Percentiles rank a stretch among this genome's conserved stretches.
These are phyloP conservation scores for Colletotrichum magnum DNA, from an alignment of 2,329 filamentous ascomycete genomes.

Conservation along the genomic window DNA sequence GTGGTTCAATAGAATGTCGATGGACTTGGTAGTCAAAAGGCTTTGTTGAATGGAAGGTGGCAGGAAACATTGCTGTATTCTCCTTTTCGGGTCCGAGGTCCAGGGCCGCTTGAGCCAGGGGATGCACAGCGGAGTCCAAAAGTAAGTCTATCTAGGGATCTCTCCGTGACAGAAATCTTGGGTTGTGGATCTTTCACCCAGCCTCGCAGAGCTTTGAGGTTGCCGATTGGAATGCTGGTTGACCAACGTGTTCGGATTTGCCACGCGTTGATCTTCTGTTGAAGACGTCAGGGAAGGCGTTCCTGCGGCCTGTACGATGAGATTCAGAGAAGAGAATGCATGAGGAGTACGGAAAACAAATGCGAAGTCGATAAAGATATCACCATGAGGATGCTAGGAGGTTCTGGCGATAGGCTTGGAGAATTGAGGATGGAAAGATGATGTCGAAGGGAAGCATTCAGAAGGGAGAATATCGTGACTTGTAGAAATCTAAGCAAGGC, in stretches of 20 bases:
- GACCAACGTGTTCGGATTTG: conserved; percentile 25
- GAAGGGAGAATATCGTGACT: no score
- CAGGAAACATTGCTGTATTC: conserved; percentile 33
- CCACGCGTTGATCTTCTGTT: conserved; percentile 29
- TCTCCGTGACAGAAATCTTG: background rate
- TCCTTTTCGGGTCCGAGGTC: background rate
- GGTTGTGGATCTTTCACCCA: background rate
- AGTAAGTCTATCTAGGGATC: background rate
- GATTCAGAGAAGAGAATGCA: background rate
- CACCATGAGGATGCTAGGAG: background rate
- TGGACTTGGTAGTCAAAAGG: background rate
- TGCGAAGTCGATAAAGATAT: conserved; percentile 3
- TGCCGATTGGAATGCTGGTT: conserved; percentile 14
- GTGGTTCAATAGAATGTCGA: background rate
- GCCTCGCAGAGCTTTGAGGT: conserved; percentile 28
- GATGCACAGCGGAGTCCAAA: conserved; percentile 6
- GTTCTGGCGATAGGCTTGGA: background rate
- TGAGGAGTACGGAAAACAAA: background rate
- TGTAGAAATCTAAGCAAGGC: no score
- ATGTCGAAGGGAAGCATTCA: background rate
- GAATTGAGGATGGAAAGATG: background rate
- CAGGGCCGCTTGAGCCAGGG: conserved; percentile 13
- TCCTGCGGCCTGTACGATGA: conserved; percentile 20
- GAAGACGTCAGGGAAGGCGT: conserved; percentile 33
- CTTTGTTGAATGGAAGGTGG: conserved; percentile 35